These are phyloP conservation scores for Neurospora cerealis DNA, from an alignment of 495 filamentous ascomycete species.

Conservation along the genomic window DNA sequence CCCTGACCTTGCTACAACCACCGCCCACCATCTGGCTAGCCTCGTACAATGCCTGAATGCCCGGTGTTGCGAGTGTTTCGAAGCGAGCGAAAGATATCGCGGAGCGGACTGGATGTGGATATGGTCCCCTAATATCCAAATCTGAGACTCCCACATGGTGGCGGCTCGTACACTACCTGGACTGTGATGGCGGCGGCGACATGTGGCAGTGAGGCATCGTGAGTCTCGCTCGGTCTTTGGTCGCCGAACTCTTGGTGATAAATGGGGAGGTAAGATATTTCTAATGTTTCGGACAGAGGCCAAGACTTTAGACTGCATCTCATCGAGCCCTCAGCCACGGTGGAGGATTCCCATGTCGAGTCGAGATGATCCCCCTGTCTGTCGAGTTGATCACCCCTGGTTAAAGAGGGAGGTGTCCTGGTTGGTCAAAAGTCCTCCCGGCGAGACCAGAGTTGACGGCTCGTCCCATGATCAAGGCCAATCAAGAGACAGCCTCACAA, in stretches of 20 bases:
- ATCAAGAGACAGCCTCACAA: neutral
- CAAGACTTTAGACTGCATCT: neutral
- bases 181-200: neutral
- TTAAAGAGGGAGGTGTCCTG: neutral
- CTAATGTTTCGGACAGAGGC: neutral
- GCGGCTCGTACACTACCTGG: neutral
- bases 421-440: neutral
- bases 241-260: neutral
- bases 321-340: neutral
- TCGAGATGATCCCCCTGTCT: neutral
- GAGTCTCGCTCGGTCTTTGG: neutral
- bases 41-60: neutral
- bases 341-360: neutral
- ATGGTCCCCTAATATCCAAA: neutral
- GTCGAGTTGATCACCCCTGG: neutral
- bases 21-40: neutral
- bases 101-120: neutral
- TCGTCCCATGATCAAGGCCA: neutral
- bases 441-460: neutral
- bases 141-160: neutral
- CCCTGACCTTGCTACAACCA: neutral
- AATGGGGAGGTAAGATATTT: neutral
- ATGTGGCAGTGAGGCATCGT: neutral
- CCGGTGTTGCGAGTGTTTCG: neutral
- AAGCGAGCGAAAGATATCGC: neutral